Evolutionary conservation across 345 rosid genomes (phyloP), one percentile per base, ranked within the genome.

Genomic region (Rhizophora apiculata): DNA sequence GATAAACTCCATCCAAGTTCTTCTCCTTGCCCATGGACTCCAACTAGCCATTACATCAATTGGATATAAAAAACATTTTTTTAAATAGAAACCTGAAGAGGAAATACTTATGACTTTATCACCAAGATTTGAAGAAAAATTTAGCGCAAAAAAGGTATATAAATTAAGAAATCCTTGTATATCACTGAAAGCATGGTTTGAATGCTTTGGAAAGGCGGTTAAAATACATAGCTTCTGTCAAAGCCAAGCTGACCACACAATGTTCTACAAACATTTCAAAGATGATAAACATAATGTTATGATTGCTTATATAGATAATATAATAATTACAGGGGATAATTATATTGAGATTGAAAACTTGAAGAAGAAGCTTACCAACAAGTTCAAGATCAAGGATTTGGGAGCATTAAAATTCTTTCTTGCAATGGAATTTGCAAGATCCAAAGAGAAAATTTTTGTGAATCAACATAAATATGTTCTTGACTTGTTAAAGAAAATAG

Each of bases 161-260:
- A 68, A 24, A 20, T 36, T 68, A 18, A 68, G 15, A 68, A 36
- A 32, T 20, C 63, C n/a, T 64, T 68, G 13, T 68, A 68, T 21
- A n/a, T 68, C 52, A 21, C 71, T 8, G 1, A 55, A 36, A 55
- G 53, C 63, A 4, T 34, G 4, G 6, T 34, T 34, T 34, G 6
- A 34, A 34, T 6, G 15, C 2, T 52, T 67, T 51, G 36, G 46
- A 43, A 67, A 52, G 60, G 61, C 29, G 4, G 3, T 53, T 15
- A 56, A 57, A 8, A 55, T 4, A 5, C 21, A 68, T 36, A 29
- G 51, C 6, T 56, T 18, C 11, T 68, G 10, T 54, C 63, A 68
- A 34, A 68, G 51, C 20, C 71, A 68, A 68, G 54, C 46, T 2
- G 46, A 31, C 6, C 70, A 55, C 27, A 52, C 24, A 3, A 30